Conservation (phyloP, 768 basidiomycete genomes). For the Leccinum rimulosum region DNA sequence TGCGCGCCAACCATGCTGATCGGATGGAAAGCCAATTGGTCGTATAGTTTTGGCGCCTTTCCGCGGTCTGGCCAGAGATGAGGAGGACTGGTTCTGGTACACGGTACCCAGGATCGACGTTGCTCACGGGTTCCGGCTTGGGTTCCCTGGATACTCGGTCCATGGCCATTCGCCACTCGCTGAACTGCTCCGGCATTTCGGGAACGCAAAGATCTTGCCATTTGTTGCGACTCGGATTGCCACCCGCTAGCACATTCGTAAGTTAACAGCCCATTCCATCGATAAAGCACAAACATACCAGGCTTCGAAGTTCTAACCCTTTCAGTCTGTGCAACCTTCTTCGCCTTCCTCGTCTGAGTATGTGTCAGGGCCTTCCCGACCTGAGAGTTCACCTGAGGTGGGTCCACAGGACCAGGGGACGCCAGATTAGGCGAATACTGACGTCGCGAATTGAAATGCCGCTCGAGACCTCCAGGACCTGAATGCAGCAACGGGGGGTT, state of each 20-base stretch:
- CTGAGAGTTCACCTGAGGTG: no score
- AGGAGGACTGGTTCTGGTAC: conserved; percentile 9
- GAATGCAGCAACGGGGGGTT: no score
- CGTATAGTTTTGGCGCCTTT: neutral
- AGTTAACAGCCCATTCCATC: no score
- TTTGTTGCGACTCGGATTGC: neutral
- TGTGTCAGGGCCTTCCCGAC: no score
- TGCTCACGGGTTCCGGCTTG: no score
- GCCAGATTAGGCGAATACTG: no score
- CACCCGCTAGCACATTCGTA: no score
- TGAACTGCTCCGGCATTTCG: neutral
- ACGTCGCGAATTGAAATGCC: neutral
- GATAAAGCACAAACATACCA: no score
- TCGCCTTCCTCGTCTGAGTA: no score
- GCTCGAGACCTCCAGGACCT: neutral
- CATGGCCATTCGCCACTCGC: neutral
- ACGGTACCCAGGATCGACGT: conserved; percentile 3
- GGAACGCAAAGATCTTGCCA: neutral
- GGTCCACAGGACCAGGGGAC: no score
- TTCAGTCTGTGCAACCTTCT: no score
- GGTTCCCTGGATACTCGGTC: neutral
- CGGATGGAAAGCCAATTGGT: conserved; percentile 10
- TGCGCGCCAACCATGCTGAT: conserved; percentile 1
- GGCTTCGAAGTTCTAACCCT: no score
- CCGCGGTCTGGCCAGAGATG: neutral